Evolutionary conservation across 495 filamentous ascomycete species (phyloP), one percentile per base, ranked within the genome.

Genomic region (Penicillium herquei): DNA sequence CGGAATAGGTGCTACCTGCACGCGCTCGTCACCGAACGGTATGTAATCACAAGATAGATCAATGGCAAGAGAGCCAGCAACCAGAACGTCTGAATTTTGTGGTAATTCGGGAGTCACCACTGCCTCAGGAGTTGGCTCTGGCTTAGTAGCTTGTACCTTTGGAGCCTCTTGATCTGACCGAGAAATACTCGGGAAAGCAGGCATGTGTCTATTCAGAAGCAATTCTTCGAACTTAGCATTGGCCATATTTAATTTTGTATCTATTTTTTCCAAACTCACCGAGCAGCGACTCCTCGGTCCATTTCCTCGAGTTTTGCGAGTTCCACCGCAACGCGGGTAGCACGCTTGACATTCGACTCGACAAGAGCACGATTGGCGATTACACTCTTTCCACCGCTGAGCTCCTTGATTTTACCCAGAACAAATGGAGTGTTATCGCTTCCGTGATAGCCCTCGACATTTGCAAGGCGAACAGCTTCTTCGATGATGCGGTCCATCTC

Each of bases 341-440:
- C 93, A 55, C 88, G 78, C 54, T 79, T 77, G 39, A 96, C 91
- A 64, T 97, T 98, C 3, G 83, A 81, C 63, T 85, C 81, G 14
- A 96, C 84, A 61, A 98, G 73, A 10, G 84, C 88, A 57, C 80
- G 79, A 62, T 98, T 98, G 7, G 91, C 86, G 1, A 71, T 63
- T 17, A 94, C 78, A 57, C 88, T 92, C 58, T 76, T 82, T 3
- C 85, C 89, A 11, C 82, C 72, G 3, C 87, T 96, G 45, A 96
- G 73, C 56, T 94, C 82, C 62, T 88, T 87, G 64, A 98, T 93
- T 65, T 87, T 88, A 10, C 68, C 69, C 2, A 98, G 78, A 50
- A 98, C 86, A 62, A 89, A 98, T 1, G 94, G 94, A 0, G 94
- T 98, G 61, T 95, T 94, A 48, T 84, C 84, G 59, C 81, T 90